Evolutionary conservation across 2,329 filamentous ascomycete genomes (phyloP), one percentile per base, ranked within the genome.

Genomic region (Keithomyces neogunnii): DNA sequence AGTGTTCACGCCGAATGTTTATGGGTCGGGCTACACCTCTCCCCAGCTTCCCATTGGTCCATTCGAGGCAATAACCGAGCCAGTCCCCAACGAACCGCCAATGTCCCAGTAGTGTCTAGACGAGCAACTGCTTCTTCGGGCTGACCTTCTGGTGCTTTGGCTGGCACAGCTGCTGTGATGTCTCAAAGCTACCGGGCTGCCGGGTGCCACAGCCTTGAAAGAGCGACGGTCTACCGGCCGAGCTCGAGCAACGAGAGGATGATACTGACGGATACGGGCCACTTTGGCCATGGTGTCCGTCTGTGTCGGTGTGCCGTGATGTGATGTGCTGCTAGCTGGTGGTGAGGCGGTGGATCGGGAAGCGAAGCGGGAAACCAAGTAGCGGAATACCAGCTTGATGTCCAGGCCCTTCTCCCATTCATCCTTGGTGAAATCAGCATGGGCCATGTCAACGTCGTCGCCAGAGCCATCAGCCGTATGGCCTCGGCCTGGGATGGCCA

Each of bases 381-480:
- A 97, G 47, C 85, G 83, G 72, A 97, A 97, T 35, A 97, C 88
- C 66, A 96, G 86, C 63, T 87, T 88, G 57, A 96, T 81, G 62
- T 97, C 91, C 4, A 97, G 78, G 50, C 96, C 88, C 54, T 86
- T 84, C 69, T 97, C 91, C 93, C 93, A 99, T 63, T 96, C 93
- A 36, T 93, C 88, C 60, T 88, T 76, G 1, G 78, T 80, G 55
- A 82, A 82, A 0, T 66, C 53, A 13, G 39, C 36, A 43, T 63
- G 62, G 45, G 57, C 55, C 57, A 62, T 59, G 4, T 55, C 51
- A 13, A 56, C 50, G 35, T 66, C 62, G 29, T 63, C 51, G 33
- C 57, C 60, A 33, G 42, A 44, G n/a, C 57, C 55, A 10, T 63
- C 59, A 19, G 52, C 50, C 5, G 55, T 36, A 8, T 56, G 53